Base-by-base conservation (phyloP, 257 asterid species). In the Prunella vulgaris region DNA sequence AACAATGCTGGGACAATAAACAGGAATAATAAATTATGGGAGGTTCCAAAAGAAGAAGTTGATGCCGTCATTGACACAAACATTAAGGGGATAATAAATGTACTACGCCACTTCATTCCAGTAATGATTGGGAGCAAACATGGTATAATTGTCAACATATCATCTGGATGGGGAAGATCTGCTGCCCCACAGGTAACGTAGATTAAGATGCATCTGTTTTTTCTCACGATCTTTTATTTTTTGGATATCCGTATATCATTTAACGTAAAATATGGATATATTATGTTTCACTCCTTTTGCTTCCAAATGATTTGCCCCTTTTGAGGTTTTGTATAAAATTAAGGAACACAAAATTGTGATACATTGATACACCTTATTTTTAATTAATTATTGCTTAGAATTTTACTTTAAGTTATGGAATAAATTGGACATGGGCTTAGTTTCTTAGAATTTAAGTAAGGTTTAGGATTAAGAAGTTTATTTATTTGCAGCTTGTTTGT, bases 141-240 rank as follows among this genome's bases (percentile, higher is more conserved):
- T 28, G 99, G 99, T 65, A 80, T 93, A 66, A 80, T 93, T 72
- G 95, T 93, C 69, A 93, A 93, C 80, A 79, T 87, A 81, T 93
- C 99, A 74, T 93, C 99, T 81, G 97, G 97, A 30, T 93, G 99
- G 99, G 99, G 99, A 77, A 86, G 99, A 79, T 88, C 99, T 64
- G 96, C 91, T 59, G 99, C 99, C 57, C 97, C 96, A 68, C 99
- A 87, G 97, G 98, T 93, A 76, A 69, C 69, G 68, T 64, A 42
- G 33, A 24, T 17, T 70, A 12, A 21, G 62, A 40, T 25, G 24
- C 74, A 54, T 4, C 21, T 44, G 5, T 56, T 44, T 59, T 49
- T 68, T 42, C 54, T 66, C 49, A 18, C 58, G 58, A 60, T 68
- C 70, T 71, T 12, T 66, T 52, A 22, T 33, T 68, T n/a, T 42